A percentile compares a stretch with the other conserved stretches of the same genome.
phyloP scores from a whole-genome alignment of 805 yeast genomes.

The Wickerhamiella alocasiicola region DNA sequence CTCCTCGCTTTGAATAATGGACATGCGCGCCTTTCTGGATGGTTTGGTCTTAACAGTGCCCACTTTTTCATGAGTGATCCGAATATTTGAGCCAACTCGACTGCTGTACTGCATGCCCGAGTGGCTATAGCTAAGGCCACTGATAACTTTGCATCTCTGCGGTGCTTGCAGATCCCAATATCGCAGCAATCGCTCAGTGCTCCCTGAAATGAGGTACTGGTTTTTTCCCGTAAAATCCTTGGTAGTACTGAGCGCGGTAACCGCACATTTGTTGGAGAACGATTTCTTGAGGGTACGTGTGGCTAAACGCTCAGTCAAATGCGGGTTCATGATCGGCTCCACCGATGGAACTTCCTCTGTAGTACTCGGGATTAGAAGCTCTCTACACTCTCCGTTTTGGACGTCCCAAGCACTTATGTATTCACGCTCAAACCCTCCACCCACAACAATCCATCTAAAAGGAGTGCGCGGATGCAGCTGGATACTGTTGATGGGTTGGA shows the following conservation, averaged over 20 bases:
- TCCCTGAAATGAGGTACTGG: constrained; percentile 21
- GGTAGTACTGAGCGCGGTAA: background rate
- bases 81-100: constrained; percentile 27
- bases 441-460: constrained; percentile 40
- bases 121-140: constrained; percentile 26
- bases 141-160: constrained; percentile 25
- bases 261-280: background rate
- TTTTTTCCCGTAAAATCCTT: background rate
- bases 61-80: constrained; percentile 32
- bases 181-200: constrained; percentile 25
- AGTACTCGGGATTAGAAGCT: constrained; percentile 22
- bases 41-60: constrained; percentile 15
- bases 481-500: constrained; percentile 39
- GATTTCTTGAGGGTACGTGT: constrained; percentile 18
- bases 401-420: constrained; percentile 68
- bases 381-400: constrained; percentile 46
- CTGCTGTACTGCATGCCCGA: constrained; percentile 24
- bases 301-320: constrained; percentile 17
- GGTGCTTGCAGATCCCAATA: constrained; percentile 29
- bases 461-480: constrained; percentile 33
- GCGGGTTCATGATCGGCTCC: constrained; percentile 18
- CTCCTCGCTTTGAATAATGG: constrained; percentile 34
- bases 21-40: constrained; percentile 22
- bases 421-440: constrained; percentile 52
- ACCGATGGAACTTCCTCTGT: constrained; percentile 16